Base-by-base conservation (phyloP, 2,329 filamentous ascomycete species). In the Ceratocystis variospora region DNA sequence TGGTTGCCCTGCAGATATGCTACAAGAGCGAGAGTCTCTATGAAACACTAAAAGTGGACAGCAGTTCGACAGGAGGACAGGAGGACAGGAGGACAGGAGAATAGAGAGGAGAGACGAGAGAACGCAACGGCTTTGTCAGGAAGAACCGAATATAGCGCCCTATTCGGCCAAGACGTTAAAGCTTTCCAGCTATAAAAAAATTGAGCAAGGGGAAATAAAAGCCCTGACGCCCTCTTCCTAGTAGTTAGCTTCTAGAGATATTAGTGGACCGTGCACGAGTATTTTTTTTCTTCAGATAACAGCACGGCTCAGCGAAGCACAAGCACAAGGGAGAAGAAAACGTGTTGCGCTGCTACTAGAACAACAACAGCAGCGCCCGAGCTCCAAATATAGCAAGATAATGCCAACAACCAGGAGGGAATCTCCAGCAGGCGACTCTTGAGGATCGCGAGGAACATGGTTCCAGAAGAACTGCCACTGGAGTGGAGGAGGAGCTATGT, bases 271-370 rank as follows among this genome's bases (percentile, higher is more conserved):
- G 55, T 59, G 55, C 55, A 59, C 55, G 55, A 59, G 55, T 59
- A 37, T 59, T 59, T 59, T 59, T 31, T 31, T 59, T 59, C 55
- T 59, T 37, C 55, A 59, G 55, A 59, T 59, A 59, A 8, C 55
- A 19, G 55, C 55, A 59, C 55, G 55, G 55, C 55, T 59, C 55
- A 37, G 28, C 25, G 55, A 59, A 25, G 48, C n/a, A 25, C n/a
- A 22, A 53, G 22, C 22, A 53, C 12, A 59, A 3, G 33, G 33
- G 28, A 17, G 28, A 57, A 33, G 31, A 57, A 33, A 57, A 57
- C 25, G 28, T 33, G 28, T n/a, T 37, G 55, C 17, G 28, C 55
- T 59, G 28, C 10, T 53, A 37, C 55, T n/a, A 59, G 17, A 19
- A 59, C 12, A n/a, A 37, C 55, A 53, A 15, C 48, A 53, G 12